These are phyloP conservation scores for Exobasidium cylindrosporum DNA, from an alignment of 1,284 basidiomycete species.

Conservation along the genomic window DNA sequence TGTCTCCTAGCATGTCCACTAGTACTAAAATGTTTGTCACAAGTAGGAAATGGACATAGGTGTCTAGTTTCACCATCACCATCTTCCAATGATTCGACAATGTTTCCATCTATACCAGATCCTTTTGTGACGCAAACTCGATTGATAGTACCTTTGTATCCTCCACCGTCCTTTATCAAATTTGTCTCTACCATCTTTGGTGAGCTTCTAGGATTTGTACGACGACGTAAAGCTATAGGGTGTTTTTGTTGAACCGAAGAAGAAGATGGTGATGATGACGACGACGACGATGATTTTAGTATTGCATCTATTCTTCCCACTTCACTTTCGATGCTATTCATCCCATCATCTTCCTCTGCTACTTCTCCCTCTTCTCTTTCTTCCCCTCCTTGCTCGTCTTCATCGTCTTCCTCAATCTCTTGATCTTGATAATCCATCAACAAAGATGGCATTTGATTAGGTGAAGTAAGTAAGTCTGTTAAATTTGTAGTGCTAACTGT, in stretches of 20 bases:
- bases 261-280: no score
- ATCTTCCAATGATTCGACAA: background rate
- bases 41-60: conserved; percentile 60
- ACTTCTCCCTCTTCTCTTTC: background rate
- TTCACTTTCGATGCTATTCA: no score
- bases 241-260: no score
- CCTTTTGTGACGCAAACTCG: background rate
- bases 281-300: no score
- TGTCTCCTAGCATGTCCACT: conserved; percentile 74
- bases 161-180: no score
- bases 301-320: no score
- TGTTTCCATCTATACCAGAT: background rate
- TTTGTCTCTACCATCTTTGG: no score
- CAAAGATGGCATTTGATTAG: no score
- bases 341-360: background rate
- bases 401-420: conserved; percentile 4
- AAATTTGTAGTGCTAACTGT: no score
- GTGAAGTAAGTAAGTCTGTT: no score
- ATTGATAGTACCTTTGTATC: conserved; percentile 5
- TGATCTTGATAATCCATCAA: background rate
- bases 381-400: background rate
- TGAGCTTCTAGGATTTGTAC: no score
- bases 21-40: conserved; percentile 70
- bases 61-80: conserved; percentile 57
- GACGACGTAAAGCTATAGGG: no score